Evolutionary conservation across 2,329 filamentous ascomycete species (phyloP), one percentile per base, ranked within the genome.

Genomic region (Talaromyces rugulosus): DNA sequence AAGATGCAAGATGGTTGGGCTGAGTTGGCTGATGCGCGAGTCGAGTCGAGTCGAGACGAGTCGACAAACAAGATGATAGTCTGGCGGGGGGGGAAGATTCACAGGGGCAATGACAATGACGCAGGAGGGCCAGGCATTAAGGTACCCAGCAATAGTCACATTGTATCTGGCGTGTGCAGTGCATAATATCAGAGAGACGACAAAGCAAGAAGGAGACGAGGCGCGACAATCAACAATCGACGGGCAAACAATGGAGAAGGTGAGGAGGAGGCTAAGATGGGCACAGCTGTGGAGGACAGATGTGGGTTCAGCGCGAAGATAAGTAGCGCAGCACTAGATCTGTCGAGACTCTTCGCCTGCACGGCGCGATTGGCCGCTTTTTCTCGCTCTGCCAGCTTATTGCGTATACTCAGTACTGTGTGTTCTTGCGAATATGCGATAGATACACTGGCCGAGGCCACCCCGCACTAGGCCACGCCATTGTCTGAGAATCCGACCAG

Each of bases 101-200:
- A 59, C 56, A 59, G 56, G 56, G 47, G 56, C 44, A 47, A 40
- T 23, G 23, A 23, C 28, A 34, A 42, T 40, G 36, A 63, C 42
- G 44, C 56, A 56, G 50, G 34, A 51, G 55, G 62, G 59, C 55
- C 44, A 52, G 28, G 36, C 52, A 53, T 28, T 53, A 28, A 53
- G 50, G 30, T 53, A 53, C 50, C 50, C 42, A 44, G 54, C 54
- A 54, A 63, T 42, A 53, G 56, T 63, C 56, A 63, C 62, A 63
- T 63, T 44, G 62, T 61, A 63, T 59, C 56, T 51, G 27, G 51
- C 33, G 34, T 30, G 14, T 16, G 58, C 28, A 30, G 52, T 30
- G 36, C 14, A 56, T 28, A 40, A 18, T 42, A 33, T 31, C 16
- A 56, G n/a, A 36, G 28, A n/a, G 55, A 56, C n/a, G 11, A 36